A percentile compares a stretch with the other conserved stretches of the same genome.
Conservation (phyloP, 1,284 basidiomycete genomes). For the Ceratobasidium papillatum region DNA sequence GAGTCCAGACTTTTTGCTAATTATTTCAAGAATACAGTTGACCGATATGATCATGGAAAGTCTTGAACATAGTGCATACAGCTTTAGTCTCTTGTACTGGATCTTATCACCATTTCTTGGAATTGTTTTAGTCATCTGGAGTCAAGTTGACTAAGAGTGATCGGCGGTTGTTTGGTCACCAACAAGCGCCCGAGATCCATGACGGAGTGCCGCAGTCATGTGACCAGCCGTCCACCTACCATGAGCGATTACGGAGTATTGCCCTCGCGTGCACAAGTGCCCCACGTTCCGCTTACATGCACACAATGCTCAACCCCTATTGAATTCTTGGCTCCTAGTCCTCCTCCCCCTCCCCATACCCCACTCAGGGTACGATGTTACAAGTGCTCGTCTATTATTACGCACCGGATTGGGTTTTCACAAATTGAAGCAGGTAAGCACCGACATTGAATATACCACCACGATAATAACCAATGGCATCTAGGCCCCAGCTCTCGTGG, state of each 20-base stretch:
- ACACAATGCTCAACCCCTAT: conserved; percentile 67
- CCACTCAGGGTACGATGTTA: conserved; percentile 76
- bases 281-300: conserved; percentile 72
- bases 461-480: neutral
- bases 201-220: neutral
- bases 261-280: conserved; percentile 67
- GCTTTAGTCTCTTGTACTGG: too few relatives aligned
- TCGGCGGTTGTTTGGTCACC: neutral
- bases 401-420: conserved; percentile 60
- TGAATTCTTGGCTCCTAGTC: conserved; percentile 78
- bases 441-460: neutral
- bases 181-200: neutral
- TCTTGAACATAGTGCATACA: too few relatives aligned
- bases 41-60: too few relatives aligned
- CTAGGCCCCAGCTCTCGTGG: conserved; percentile 49
- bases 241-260: conserved; percentile 50
- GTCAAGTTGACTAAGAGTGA: neutral
- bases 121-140: too few relatives aligned
- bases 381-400: conserved; percentile 65
- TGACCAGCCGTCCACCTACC: conserved; percentile 9
- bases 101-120: too few relatives aligned
- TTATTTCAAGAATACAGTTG: too few relatives aligned
- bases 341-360: conserved; percentile 61
- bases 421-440: conserved; percentile 15
- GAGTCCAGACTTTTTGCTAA: too few relatives aligned